Evolutionary conservation across 208 protist genomes (phyloP).

Genomic region (Phytomonas sp.): DNA sequence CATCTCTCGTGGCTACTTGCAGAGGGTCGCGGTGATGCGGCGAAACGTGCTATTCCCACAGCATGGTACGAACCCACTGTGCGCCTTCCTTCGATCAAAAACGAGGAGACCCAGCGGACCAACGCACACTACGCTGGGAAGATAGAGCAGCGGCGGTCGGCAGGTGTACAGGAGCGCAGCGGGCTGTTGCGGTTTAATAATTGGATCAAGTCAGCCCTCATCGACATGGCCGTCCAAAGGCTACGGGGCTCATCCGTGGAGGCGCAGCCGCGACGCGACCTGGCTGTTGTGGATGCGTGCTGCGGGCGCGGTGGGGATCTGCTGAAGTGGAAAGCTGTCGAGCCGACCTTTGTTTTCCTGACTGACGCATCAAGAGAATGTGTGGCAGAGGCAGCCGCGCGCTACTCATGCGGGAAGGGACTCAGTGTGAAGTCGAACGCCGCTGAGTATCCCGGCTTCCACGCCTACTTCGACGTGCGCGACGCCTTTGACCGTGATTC

Average conservation of each 20-base stretch:
- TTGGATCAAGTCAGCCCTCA: conserved; percentile 47
- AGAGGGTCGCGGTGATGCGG: conserved; percentile 9
- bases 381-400: conserved; percentile 59
- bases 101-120: conserved; percentile 22
- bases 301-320: conserved; percentile 71
- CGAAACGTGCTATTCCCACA: neutral
- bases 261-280: conserved; percentile 11
- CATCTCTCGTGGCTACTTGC: conserved; percentile 53
- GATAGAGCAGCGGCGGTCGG: conserved; percentile 22
- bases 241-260: conserved; percentile 9
- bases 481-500: conserved; percentile 51
- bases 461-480: conserved; percentile 49
- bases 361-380: conserved; percentile 57
- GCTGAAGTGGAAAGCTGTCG: conserved; percentile 58
- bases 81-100: too few species aligned
- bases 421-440: conserved; percentile 44
- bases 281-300: conserved; percentile 56
- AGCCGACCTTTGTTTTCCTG: conserved; percentile 50
- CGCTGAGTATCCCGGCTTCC: conserved; percentile 28
- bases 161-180: conserved; percentile 26
- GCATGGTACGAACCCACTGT: neutral
- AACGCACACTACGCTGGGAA: conserved; percentile 57
- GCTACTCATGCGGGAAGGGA: conserved; percentile 55
- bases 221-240: conserved; percentile 7
- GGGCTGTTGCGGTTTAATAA: conserved; percentile 65